A percentile compares a stretch with the other conserved stretches of the same genome.
phyloP scores from a whole-genome alignment of 352 stramenopile genomes.

The Albugo candida region DNA sequence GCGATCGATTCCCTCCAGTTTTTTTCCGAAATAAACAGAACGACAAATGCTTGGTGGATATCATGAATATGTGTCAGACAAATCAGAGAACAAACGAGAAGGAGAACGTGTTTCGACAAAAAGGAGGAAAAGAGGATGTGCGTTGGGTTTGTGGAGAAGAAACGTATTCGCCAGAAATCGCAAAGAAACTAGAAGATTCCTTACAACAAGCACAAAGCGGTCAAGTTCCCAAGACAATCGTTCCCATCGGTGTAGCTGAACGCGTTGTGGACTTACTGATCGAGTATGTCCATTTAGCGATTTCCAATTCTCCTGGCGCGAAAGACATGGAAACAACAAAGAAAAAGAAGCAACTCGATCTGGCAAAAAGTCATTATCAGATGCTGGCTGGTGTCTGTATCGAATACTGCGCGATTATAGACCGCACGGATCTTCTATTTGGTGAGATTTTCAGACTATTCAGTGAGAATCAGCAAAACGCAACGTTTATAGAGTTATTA shows the following conservation, averaged over 20 bases:
- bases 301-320: conserved; percentile 41
- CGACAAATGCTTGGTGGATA: conserved; percentile 76
- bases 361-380: conserved; percentile 88
- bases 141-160: conserved; percentile 68
- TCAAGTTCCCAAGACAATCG: conserved; percentile 73
- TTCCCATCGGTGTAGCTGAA: conserved; percentile 76
- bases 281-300: conserved; percentile 76
- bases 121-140: conserved; percentile 69
- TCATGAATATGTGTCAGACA: conserved; percentile 80
- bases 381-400: conserved; percentile 94
- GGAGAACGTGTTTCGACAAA: conserved; percentile 69
- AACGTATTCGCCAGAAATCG: conserved; percentile 53
- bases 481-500: conserved; percentile 84
- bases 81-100: conserved; percentile 77
- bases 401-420: conserved; percentile 86
- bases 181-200: conserved; percentile 74
- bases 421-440: conserved; percentile 68
- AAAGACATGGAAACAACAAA: not conserved
- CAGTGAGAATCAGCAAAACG: conserved; percentile 56
- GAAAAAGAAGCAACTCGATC: conserved; percentile 52
- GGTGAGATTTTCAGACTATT: conserved; percentile 78
- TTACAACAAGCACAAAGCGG: conserved; percentile 66
- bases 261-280: conserved; percentile 77
- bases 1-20: conserved; percentile 67
- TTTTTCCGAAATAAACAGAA: conserved; percentile 81